Percentiles rank a stretch among this genome's conserved stretches.
phyloP scores from a whole-genome alignment of 176 grass and related monocot genomes.

The Secale cereale region DNA sequence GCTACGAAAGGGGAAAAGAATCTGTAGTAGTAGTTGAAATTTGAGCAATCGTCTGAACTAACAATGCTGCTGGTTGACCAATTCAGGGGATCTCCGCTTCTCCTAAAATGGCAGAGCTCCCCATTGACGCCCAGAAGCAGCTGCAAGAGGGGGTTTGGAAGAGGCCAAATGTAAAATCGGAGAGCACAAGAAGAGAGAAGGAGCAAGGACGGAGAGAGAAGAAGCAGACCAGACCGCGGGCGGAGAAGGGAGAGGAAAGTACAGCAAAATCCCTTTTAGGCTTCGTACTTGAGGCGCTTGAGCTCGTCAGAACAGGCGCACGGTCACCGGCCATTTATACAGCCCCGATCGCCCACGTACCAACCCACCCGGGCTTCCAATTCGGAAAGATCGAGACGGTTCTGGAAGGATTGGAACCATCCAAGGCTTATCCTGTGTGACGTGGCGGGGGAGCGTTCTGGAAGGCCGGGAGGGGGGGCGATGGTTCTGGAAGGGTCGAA shows the following conservation, averaged over 20 bases:
- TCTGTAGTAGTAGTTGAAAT: too few species aligned
- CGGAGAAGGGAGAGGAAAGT: background rate
- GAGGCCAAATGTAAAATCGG: background rate
- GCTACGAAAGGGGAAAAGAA: background rate
- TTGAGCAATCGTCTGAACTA: background rate
- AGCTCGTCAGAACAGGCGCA: conserved; percentile 6
- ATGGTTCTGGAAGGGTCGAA: conserved; percentile 43
- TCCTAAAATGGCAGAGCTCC: background rate
- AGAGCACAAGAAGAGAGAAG: background rate
- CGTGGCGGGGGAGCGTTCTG: conserved; percentile 35
- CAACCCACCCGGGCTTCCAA: background rate
- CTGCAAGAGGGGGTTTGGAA: background rate
- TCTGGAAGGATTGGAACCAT: conserved; percentile 13
- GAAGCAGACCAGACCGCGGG: background rate
- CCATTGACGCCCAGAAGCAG: background rate
- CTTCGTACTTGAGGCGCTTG: conserved; percentile 1
- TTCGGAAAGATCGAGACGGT: conserved; percentile 40
- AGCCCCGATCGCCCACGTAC: background rate
- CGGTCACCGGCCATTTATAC: conserved; percentile 31
- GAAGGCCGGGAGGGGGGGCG: conserved; percentile 15
- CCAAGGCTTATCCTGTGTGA: background rate
- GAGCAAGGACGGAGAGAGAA: background rate
- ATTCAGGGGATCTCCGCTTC: background rate
- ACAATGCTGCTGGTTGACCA: background rate
- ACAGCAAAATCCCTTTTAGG: background rate